These are phyloP conservation scores for Penicillium nucicola DNA, from an alignment of 495 filamentous ascomycete species.

Conservation along the genomic window DNA sequence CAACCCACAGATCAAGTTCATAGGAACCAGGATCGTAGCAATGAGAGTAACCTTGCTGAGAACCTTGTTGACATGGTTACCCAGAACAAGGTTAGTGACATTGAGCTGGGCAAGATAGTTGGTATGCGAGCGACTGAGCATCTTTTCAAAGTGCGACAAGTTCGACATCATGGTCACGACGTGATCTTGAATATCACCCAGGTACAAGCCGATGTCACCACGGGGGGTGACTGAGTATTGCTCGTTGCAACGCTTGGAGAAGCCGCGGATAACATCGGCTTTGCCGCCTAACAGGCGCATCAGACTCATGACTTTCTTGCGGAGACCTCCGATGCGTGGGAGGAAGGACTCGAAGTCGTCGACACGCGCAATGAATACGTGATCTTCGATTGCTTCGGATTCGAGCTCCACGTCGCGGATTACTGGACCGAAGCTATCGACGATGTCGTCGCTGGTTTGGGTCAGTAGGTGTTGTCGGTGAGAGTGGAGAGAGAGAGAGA, in stretches of 20 bases:
- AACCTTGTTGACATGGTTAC: slow-evolving; percentile 76
- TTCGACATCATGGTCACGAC: slow-evolving; percentile 99
- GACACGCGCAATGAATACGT: slow-evolving; percentile 83
- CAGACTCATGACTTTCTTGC: slow-evolving; percentile 91
- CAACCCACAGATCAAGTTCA: slow-evolving; percentile 91
- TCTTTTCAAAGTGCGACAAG: slow-evolving; percentile 93
- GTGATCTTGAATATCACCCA: slow-evolving; percentile 97
- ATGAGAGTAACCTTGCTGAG: slow-evolving; percentile 94
- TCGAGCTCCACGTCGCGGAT: slow-evolving; percentile 83
- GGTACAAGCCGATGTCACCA: slow-evolving; percentile 92
- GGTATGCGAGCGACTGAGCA: slow-evolving; percentile 89
- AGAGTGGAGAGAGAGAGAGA: too few species aligned
- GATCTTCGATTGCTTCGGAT: slow-evolving; percentile 90
- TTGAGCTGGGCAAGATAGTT: slow-evolving; percentile 95
- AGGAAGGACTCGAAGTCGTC: slow-evolving; percentile 86
- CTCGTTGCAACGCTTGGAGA: slow-evolving; percentile 97
- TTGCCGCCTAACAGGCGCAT: slow-evolving; percentile 94
- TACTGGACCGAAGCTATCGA: slow-evolving; percentile 88
- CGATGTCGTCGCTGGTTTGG: slow-evolving; percentile 77
- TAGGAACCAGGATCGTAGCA: slow-evolving; percentile 91
- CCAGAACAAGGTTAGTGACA: slow-evolving; percentile 80
- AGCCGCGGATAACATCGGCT: slow-evolving; percentile 94
- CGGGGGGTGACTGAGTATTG: slow-evolving; percentile 91
- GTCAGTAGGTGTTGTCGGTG: slow-evolving; percentile 17
- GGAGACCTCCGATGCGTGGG: slow-evolving; percentile 80